Percentiles rank a stretch among this genome's conserved stretches.
Conservation (phyloP, 331 rosid genomes). For the Rhamnella rubrinervis region DNA sequence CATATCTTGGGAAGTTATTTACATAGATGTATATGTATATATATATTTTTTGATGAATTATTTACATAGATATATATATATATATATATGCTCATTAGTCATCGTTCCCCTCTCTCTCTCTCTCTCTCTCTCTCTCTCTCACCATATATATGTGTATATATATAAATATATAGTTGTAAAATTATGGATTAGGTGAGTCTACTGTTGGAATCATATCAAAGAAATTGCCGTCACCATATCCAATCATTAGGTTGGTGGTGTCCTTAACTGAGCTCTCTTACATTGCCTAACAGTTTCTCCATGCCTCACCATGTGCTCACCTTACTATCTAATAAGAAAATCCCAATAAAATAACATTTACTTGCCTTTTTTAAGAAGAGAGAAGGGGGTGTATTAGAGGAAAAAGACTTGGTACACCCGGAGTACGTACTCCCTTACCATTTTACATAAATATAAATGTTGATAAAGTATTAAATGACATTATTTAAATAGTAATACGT, state of each 20-base stretch:
- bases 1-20: constrained; percentile 28
- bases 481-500: no score
- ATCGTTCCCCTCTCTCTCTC: background rate
- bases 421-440: no score
- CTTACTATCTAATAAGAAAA: constrained; percentile 27
- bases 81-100: constrained; percentile 6
- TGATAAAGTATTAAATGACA: no score
- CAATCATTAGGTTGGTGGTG: constrained; percentile 70
- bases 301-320: constrained; percentile 63
- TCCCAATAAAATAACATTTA: background rate
- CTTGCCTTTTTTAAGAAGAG: background rate
- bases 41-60: no score
- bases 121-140: background rate
- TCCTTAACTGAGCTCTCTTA: constrained; percentile 36
- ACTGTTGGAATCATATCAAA: constrained; percentile 39
- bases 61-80: constrained; percentile 11
- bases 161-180: background rate
- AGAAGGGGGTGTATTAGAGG: background rate
- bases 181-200: constrained; percentile 28
- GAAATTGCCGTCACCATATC: constrained; percentile 46
- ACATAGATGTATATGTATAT: constrained; percentile 22
- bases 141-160: no score
- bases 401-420: no score
- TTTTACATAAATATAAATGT: no score
- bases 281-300: constrained; percentile 27